phyloP scores from a whole-genome alignment of 2,329 filamentous ascomycete genomes.

The Penicillium sp. region DNA sequence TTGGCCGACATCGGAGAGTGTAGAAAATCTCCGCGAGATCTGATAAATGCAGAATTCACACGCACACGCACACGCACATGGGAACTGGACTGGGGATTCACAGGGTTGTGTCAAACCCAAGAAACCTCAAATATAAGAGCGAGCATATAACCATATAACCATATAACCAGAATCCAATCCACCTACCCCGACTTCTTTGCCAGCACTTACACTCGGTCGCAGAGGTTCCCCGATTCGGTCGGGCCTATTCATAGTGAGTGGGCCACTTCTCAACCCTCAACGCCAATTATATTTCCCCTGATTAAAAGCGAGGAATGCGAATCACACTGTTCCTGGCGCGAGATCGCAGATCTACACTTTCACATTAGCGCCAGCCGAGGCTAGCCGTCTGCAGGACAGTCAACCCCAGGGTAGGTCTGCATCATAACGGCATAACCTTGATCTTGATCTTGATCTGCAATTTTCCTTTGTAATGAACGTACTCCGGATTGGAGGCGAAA shows the following conservation, averaged over 20 bases:
- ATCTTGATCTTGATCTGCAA: background rate
- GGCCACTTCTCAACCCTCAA: background rate
- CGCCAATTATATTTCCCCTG: background rate
- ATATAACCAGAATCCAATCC: background rate
- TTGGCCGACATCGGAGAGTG: background rate
- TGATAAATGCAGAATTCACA: background rate
- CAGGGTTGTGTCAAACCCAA: background rate
- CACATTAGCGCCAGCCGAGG: constrained; percentile 15
- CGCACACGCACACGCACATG: background rate
- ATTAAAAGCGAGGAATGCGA: constrained; percentile 3
- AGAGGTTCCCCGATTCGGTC: background rate
- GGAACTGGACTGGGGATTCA: background rate
- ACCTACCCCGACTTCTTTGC: background rate
- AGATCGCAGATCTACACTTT: constrained; percentile 8
- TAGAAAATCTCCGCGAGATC: background rate
- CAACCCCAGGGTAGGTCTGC: background rate
- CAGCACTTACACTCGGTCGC: background rate
- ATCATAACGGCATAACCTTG: background rate
- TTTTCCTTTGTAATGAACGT: background rate
- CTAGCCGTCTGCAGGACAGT: background rate
- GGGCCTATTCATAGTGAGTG: background rate
- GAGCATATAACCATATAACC: constrained; percentile 5
- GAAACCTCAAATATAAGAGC: background rate
- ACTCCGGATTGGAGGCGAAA: background rate
- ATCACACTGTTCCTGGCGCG: background rate